Base-by-base conservation (phyloP, 257 asterid genomes). In the Penstemon davidsonii region DNA sequence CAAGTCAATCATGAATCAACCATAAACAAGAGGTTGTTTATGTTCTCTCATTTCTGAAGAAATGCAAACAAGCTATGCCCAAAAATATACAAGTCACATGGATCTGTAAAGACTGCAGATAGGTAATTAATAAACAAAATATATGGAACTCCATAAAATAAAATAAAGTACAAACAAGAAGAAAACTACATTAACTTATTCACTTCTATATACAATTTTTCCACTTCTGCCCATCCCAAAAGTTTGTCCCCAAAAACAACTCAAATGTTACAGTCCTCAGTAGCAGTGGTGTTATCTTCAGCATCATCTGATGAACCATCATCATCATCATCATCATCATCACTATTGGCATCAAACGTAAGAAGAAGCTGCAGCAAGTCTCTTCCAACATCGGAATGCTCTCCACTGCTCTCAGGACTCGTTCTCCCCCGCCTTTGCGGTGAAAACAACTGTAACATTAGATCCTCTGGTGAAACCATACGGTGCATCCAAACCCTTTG, bases 391-490 rank as follows among this genome's bases (percentile, higher is more conserved):
- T 74, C 78, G 6, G 81, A 51, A 52, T 37, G 73, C 38, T 81
- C 84, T 50, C 45, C 68, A 39, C 36, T 68, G 68, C 67, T 64
- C 56, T 75, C 85, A 4, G 82, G 77, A 60, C 76, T 73, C 12
- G 78, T 57, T 73, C 81, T 65, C 72, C 82, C 61, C 51, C 43
- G 75, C 79, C 82, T 73, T 49, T 76, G 87, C 66, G 70, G 73
- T 49, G 88, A 70, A 38, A 84, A 71, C 58, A 85, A 66, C 80
- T 82, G 89, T 82, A 78, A 64, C 87, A 88, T 76, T 71, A 86
- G 65, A 69, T 79, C 92, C 73, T 80, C 79, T 0, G 81, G 83
- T 68, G 88, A 79, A 73, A 76, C 74, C 86, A 77, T 46, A 39
- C 50, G 68, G 68, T 76, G 78, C 83, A 79, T 81, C 87, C 83